Evolutionary conservation across 1,284 basidiomycete species (phyloP).

Genomic region (Pisolithus thermaeus): DNA sequence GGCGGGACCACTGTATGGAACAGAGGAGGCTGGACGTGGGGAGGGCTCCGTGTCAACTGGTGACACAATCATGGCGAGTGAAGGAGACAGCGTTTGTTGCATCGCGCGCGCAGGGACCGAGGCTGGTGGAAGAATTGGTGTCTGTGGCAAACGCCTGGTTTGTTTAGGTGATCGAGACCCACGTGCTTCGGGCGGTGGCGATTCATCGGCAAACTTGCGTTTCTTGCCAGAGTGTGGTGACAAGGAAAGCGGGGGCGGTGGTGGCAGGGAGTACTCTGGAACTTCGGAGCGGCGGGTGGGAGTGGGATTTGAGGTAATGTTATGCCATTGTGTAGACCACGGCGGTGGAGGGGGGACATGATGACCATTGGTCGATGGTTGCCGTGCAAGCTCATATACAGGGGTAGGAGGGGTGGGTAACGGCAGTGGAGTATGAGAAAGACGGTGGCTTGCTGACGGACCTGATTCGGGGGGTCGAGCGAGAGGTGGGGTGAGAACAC

Average conservation of each 20-base stretch:
- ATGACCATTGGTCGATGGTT: conserved; percentile 25
- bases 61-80: conserved; percentile 39
- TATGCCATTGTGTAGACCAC: conserved; percentile 55
- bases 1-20: conserved; percentile 14
- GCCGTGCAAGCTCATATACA: conserved; percentile 29
- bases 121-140: conserved; percentile 23
- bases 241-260: conserved; percentile 15
- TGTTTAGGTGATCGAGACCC: conserved; percentile 28
- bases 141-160: conserved; percentile 27
- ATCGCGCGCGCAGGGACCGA: conserved; percentile 30
- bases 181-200: conserved; percentile 21
- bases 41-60: conserved; percentile 31
- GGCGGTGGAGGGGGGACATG: conserved; percentile 57
- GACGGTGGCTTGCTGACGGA: conserved; percentile 26
- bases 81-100: conserved; percentile 42
- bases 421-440: conserved; percentile 27
- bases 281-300: conserved; percentile 21
- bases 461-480: conserved; percentile 23
- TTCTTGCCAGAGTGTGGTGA: conserved; percentile 34
- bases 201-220: conserved; percentile 40
- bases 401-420: conserved; percentile 30
- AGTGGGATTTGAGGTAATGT: conserved; percentile 20
- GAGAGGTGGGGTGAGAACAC: conserved; percentile 18
- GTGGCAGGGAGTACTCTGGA: conserved; percentile 25
- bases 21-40: conserved; percentile 24